These are phyloP conservation scores for Meyerozyma elateridarum DNA, from an alignment of 1,139 yeast species.

Conservation along the genomic window DNA sequence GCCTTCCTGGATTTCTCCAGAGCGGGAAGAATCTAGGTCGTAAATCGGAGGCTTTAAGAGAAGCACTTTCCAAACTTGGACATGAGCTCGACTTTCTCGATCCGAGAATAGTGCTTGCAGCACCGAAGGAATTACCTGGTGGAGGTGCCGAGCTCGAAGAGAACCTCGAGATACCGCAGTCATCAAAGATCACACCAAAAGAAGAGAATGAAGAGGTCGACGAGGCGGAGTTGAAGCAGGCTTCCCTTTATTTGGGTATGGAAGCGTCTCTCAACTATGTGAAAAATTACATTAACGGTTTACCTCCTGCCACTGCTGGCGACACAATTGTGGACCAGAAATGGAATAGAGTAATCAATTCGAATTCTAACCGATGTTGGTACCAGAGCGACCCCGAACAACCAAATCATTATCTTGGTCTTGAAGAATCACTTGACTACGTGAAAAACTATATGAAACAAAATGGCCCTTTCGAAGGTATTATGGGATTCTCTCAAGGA, in stretches of 20 bases:
- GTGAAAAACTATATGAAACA: constrained; percentile 51
- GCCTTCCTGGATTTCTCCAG: constrained; percentile 50
- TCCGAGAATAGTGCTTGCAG: constrained; percentile 27
- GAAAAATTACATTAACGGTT: too few relatives aligned
- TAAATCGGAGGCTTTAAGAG: constrained; percentile 75
- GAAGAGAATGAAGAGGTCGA: too few relatives aligned
- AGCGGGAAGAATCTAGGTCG: constrained; percentile 71
- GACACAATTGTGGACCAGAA: too few relatives aligned
- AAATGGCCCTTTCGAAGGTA: constrained; percentile 86
- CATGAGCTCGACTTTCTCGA: constrained; percentile 36
- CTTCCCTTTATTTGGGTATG: too few relatives aligned
- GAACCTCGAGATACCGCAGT: too few relatives aligned
- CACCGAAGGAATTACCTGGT: constrained; percentile 26
- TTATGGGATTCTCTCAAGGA: constrained; percentile 91
- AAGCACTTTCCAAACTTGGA: constrained; percentile 57
- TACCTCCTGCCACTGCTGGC: too few relatives aligned
- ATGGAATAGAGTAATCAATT: constrained; percentile 11
- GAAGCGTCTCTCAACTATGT: too few relatives aligned
- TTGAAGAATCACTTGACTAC: constrained; percentile 29
- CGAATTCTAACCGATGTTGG: constrained; percentile 14
- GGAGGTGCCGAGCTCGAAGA: constrained; percentile 19
- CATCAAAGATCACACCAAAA: too few relatives aligned
- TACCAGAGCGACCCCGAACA: constrained; percentile 8
- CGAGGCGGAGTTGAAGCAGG: too few relatives aligned
- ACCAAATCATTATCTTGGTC: constrained; percentile 27